These are phyloP conservation scores for Waltiozyma sp. DNA, from an alignment of 1,139 yeast genomes.

Conservation along the genomic window DNA sequence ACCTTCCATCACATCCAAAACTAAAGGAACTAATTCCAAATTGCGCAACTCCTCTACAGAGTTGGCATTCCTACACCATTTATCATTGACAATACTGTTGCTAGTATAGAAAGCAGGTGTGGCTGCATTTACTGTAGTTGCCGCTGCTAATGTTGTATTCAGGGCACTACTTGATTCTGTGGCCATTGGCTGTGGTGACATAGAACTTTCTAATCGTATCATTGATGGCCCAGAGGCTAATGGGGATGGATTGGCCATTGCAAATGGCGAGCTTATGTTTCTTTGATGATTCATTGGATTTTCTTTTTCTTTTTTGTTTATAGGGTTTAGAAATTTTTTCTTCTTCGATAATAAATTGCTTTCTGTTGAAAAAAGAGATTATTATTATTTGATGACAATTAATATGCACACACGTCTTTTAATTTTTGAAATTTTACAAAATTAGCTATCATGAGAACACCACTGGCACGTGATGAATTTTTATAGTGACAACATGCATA, in stretches of 20 bases:
- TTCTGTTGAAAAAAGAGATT: too few relatives aligned
- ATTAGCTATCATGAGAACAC: too few relatives aligned
- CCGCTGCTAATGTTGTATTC: not conserved
- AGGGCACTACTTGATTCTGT: not conserved
- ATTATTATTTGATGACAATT: too few relatives aligned
- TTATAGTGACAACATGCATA: too few relatives aligned
- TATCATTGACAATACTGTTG: not conserved
- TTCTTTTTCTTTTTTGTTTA: not conserved
- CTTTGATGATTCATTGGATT: not conserved
- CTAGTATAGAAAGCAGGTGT: not conserved
- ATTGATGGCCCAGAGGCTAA: not conserved
- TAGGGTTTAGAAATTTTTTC: not conserved
- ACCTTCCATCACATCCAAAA: conserved; percentile 17
- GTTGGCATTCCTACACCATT: conserved; percentile 7
- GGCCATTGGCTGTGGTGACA: not conserved
- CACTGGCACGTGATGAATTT: too few relatives aligned
- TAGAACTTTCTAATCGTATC: not conserved
- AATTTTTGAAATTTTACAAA: too few relatives aligned
- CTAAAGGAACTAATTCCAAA: conserved; percentile 15
- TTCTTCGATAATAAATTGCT: too few relatives aligned
- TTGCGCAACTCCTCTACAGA: conserved; percentile 12
- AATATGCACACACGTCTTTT: too few relatives aligned
- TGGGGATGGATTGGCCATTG: not conserved
- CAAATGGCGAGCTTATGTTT: not conserved
- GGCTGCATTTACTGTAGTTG: too few relatives aligned